Evolutionary conservation across 2,329 filamentous ascomycete species (phyloP), one percentile per base, ranked within the genome.

Genomic region (Myrmaecium sp.): DNA sequence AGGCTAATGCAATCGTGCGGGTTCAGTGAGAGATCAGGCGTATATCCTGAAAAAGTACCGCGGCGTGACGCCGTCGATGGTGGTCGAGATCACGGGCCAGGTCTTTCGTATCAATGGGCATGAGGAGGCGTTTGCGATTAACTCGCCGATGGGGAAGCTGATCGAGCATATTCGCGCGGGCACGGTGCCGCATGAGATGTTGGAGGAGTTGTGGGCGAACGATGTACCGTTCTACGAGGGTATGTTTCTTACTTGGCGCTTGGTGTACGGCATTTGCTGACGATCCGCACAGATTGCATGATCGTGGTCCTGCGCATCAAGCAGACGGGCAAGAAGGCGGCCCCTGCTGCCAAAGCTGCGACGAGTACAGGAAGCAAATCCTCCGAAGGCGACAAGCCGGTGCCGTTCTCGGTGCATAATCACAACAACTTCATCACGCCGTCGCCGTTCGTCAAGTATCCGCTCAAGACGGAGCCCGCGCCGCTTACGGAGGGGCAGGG

Each of bases 391-490:
- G 43, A 63, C 36, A 74, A 74, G 28, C 66, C 66, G 20, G 57
- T 64, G 3, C 71, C 75, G 7, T 86, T 80, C 35, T 94, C 84
- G 1, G 75, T 98, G 23, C 84, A 98, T 51, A 93, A 92, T 48
- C 80, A 84, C 48, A 93, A 83, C 43, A 73, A 74, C 33, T 89
- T 82, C 42, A 64, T 95, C 25, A 94, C 84, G 0, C 89, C 86
- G 0, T 95, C 89, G 0, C 71, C 84, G 0, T 83, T 76, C 46
- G 78, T 70, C 1, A 74, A 81, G 0, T 92, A 75, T 44, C 81
- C 58, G 6, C 22, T 9, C 25, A 28, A 21, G 23, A 3, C 5
- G 23, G 20, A 34, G 33, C 36, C n/a, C n/a, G n/a, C n/a, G n/a
- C n/a, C n/a, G n/a, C n/a, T n/a, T n/a, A n/a, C n/a, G n/a, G n/a